Conservation (phyloP, 805 yeast genomes). For the Helenozyma baotianmanensis region DNA sequence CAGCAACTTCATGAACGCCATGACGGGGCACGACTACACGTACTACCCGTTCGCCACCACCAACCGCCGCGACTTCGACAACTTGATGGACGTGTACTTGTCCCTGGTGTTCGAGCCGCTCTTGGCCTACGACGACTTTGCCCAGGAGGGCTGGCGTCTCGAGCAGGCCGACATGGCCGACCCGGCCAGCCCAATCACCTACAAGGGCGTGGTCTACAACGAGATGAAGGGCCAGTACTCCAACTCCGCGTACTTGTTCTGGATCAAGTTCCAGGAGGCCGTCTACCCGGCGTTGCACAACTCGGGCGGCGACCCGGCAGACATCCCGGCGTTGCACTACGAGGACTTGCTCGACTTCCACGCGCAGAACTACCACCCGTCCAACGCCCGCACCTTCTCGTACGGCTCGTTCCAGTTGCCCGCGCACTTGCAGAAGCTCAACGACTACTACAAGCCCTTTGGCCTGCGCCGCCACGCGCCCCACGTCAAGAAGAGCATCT, state of each 20-base stretch:
- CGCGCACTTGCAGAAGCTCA: conserved; percentile 54
- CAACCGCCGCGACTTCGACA: conserved; percentile 71
- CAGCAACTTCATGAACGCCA: conserved; percentile 96
- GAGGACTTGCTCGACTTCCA: conserved; percentile 80
- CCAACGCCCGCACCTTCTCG: conserved; percentile 80
- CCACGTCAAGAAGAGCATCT: conserved; percentile 45
- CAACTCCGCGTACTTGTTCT: conserved; percentile 78
- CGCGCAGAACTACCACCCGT: conserved; percentile 74
- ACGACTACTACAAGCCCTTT: conserved; percentile 46
- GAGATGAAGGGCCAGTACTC: conserved; percentile 98
- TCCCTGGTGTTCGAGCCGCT: conserved; percentile 85
- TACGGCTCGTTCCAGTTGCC: conserved; percentile 74
- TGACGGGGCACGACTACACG: conserved; percentile 97
- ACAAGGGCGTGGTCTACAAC: conserved; percentile 95
- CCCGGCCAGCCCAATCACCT: conserved; percentile 53
- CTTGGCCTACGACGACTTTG: conserved; percentile 72
- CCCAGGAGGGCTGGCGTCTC: conserved; percentile 96
- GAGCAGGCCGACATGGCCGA: conserved; percentile 67
- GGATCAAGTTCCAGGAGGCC: conserved; percentile 77
- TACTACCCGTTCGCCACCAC: conserved; percentile 96
- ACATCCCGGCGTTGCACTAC: conserved; percentile 69
- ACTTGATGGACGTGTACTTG: conserved; percentile 80
- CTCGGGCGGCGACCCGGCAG: conserved; percentile 90
- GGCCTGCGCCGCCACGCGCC: conserved; percentile 42
- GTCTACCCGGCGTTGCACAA: conserved; percentile 82